Conservation (phyloP, 2,329 filamentous ascomycete genomes). For the Sphaerulina populicola region DNA sequence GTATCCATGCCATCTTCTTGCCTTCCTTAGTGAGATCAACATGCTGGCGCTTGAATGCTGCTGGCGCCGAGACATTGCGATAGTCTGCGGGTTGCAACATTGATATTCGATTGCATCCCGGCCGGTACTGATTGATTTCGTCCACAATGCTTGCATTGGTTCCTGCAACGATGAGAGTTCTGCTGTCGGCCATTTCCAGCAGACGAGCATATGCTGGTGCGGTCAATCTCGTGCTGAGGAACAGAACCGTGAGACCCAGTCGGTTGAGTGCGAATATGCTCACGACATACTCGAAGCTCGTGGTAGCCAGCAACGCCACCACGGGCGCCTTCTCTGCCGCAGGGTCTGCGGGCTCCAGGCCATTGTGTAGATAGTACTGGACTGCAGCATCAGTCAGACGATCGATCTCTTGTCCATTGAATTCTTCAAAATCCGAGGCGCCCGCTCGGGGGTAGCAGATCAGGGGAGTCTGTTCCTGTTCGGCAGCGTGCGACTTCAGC, state of each 20-base stretch:
- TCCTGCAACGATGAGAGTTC: slow-evolving; percentile 26
- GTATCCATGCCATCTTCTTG: slow-evolving; percentile 36
- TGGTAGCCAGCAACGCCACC: slow-evolving; percentile 46
- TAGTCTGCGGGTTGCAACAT: slow-evolving; percentile 25
- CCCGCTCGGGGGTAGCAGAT: slow-evolving; percentile 27
- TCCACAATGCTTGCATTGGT: slow-evolving; percentile 25
- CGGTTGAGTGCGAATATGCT: slow-evolving; percentile 48
- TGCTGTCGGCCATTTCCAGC: slow-evolving; percentile 37
- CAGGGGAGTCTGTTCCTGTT: slow-evolving; percentile 24
- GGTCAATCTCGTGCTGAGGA: slow-evolving; percentile 49
- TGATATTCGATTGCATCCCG: slow-evolving; percentile 28
- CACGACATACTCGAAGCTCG: slow-evolving; percentile 49
- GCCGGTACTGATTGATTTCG: slow-evolving; percentile 27
- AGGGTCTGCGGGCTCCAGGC: slow-evolving; percentile 24
- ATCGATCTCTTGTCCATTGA: slow-evolving; percentile 26
- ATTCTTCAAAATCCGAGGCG: slow-evolving; percentile 28
- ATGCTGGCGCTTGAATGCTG: slow-evolving; percentile 9
- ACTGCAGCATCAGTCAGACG: slow-evolving; percentile 25
- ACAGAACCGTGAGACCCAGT: slow-evolving; percentile 48
- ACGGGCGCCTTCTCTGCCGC: slow-evolving; percentile 29
- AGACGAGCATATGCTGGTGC: slow-evolving; percentile 45
- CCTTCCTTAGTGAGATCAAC: slow-evolving; percentile 24
- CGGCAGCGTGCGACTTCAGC: slow-evolving; percentile 28
- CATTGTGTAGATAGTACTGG: slow-evolving; percentile 22
- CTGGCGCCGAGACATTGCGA: slow-evolving; percentile 10